Percentiles rank a stretch among this genome's conserved stretches.
phyloP scores from a whole-genome alignment of 2,329 filamentous ascomycete species.

The Aspergillus sp. region DNA sequence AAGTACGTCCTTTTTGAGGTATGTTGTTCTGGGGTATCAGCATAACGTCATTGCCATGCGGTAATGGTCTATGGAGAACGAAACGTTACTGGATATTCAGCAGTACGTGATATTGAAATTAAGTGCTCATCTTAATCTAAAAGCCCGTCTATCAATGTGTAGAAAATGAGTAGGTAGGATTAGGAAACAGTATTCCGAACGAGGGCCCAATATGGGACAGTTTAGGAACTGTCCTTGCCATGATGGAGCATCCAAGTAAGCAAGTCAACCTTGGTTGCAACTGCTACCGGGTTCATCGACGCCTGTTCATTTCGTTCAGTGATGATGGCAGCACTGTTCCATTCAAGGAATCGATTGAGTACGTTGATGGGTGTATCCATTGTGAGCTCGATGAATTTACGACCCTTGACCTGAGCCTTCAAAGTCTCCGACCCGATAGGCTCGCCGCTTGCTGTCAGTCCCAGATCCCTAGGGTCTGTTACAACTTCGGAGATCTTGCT shows the following conservation, averaged over 20 bases:
- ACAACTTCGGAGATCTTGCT: constrained; percentile 76
- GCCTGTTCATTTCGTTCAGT: constrained; percentile 62
- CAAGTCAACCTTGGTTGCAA: constrained; percentile 95
- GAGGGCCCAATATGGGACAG: not conserved
- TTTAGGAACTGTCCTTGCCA: constrained; percentile 22
- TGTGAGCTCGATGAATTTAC: constrained; percentile 89
- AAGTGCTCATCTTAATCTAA: no score
- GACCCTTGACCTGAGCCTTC: constrained; percentile 41
- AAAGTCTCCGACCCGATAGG: constrained; percentile 13
- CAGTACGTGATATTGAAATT: no score
- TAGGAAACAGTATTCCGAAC: not conserved
- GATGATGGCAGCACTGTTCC: constrained; percentile 93
- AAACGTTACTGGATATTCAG: no score
- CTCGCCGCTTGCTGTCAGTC: constrained; percentile 18
- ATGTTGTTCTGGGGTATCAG: constrained; percentile 1
- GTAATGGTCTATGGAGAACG: no score
- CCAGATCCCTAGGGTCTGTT: constrained; percentile 69
- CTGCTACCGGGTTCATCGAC: constrained; percentile 68
- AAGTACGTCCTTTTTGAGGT: not conserved
- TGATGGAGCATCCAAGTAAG: constrained; percentile 82
- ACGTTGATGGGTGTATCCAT: constrained; percentile 74
- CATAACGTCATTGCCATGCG: not conserved
- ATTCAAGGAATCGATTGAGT: constrained; percentile 90
- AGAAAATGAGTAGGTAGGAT: no score
- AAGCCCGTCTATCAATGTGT: no score